phyloP scores from a whole-genome alignment of 129 eudicot species.

The Rutidosis leptorrhynchoides region DNA sequence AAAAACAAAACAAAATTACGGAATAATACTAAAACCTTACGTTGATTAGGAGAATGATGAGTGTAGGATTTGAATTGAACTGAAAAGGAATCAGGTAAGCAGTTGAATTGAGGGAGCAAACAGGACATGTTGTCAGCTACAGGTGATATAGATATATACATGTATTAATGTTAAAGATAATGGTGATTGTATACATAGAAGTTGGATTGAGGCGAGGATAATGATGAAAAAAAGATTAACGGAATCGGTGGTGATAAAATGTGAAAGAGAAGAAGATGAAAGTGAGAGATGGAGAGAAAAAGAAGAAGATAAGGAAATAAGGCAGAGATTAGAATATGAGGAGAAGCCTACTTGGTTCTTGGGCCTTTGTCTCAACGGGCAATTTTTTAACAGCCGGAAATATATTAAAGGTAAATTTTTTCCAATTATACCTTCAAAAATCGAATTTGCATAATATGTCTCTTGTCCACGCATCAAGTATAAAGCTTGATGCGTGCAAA shows the following conservation, averaged over 20 bases:
- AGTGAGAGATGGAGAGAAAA: not conserved
- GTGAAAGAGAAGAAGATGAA: conserved; percentile 27
- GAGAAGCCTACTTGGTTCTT: no score
- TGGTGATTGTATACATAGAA: conserved; percentile 2
- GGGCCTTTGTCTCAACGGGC: no score
- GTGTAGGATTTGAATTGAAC: conserved; percentile 47
- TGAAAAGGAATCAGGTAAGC: conserved; percentile 68
- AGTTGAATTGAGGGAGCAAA: conserved; percentile 88
- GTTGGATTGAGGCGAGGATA: not conserved
- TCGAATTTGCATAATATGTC: no score
- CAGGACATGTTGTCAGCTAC: conserved; percentile 63
- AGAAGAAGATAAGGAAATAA: not conserved
- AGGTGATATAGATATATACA: conserved; percentile 24
- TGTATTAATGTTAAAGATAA: conserved; percentile 9
- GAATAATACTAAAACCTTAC: conserved; percentile 49
- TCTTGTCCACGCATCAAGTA: no score
- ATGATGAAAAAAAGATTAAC: not conserved
- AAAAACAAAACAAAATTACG: no score
- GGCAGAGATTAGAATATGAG: not conserved
- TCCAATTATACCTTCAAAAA: no score
- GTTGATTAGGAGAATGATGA: conserved; percentile 32
- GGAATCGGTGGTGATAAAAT: conserved; percentile 8
- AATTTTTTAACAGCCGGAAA: no score
- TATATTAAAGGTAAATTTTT: no score
- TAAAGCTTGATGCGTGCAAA: no score